Evolutionary conservation across 139 green algal species (phyloP).

Genomic region (Astrephomene gubernaculifera): DNA sequence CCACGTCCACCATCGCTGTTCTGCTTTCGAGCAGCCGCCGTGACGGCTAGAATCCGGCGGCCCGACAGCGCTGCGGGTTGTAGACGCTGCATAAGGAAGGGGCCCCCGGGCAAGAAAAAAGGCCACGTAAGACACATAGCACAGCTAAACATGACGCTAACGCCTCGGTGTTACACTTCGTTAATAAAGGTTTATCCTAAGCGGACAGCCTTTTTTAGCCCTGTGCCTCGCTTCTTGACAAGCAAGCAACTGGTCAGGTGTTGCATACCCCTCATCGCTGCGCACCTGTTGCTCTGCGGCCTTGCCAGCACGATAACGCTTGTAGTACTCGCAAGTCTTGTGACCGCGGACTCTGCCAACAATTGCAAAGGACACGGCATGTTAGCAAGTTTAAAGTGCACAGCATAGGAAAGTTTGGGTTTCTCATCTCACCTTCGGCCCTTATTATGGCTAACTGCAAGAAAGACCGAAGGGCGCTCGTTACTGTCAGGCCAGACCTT

Average conservation of each 20-base stretch:
- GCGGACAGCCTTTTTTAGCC: too few relatives aligned
- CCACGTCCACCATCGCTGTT: neutral
- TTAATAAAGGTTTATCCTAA: too few relatives aligned
- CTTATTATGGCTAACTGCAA: slow-evolving; percentile 43
- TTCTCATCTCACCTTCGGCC: slow-evolving; percentile 17
- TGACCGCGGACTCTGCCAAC: slow-evolving; percentile 10
- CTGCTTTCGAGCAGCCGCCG: slow-evolving; percentile 4
- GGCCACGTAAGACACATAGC: too few relatives aligned
- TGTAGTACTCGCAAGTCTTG: slow-evolving; percentile 46
- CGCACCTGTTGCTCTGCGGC: slow-evolving; percentile 37
- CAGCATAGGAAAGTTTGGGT: neutral
- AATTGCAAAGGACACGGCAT: neutral
- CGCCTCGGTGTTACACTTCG: too few relatives aligned
- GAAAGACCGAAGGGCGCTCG: slow-evolving; percentile 30
- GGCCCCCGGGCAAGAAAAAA: too few relatives aligned
- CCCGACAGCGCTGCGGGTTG: slow-evolving; percentile 22
- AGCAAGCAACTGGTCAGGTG: too few relatives aligned
- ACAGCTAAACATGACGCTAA: too few relatives aligned
- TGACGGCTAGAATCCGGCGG: slow-evolving; percentile 31
- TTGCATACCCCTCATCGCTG: neutral
- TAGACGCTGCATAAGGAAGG: too few relatives aligned
- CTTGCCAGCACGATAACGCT: slow-evolving; percentile 30
- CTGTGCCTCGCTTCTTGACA: too few relatives aligned
- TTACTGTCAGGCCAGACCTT: slow-evolving; percentile 11
- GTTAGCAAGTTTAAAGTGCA: neutral